Percentiles rank a stretch among this genome's conserved stretches.
phyloP scores from a whole-genome alignment of 306 rosid genomes.

The Geum urbanum region DNA sequence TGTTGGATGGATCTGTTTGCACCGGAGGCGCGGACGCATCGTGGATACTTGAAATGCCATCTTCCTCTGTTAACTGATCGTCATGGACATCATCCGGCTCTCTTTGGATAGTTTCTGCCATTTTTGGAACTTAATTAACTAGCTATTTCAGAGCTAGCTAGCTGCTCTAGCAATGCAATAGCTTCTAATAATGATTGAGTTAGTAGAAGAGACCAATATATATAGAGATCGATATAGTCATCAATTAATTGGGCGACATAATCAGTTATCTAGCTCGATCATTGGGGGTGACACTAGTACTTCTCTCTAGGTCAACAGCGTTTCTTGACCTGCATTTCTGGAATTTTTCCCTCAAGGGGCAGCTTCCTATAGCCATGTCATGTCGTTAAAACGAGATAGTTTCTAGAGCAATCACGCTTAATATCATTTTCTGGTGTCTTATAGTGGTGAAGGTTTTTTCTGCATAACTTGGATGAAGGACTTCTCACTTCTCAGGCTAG shows the following conservation, averaged over 20 bases:
- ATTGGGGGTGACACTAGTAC: not conserved
- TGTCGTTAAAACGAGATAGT: not conserved
- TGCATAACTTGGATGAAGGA: not conserved
- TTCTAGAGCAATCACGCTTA: not conserved
- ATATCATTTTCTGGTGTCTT: not conserved
- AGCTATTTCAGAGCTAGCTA: not conserved
- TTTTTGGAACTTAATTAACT: not conserved
- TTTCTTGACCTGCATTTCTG: constrained; percentile 8
- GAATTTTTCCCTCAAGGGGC: not conserved
- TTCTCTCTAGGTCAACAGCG: not conserved
- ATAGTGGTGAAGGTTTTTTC: constrained; percentile 12
- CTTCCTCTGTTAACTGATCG: not conserved
- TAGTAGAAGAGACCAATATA: not conserved
- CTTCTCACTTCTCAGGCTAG: not conserved
- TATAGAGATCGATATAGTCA: not conserved
- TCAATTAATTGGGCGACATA: not conserved
- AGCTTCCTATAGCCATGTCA: not conserved
- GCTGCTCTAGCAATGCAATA: constrained; percentile 4
- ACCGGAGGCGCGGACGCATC: constrained; percentile 17
- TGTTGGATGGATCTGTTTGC: constrained; percentile 4
- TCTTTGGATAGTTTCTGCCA: not conserved
- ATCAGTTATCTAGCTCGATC: not conserved
- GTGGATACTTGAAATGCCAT: not conserved
- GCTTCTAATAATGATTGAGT: not conserved
- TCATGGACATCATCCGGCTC: not conserved